Base-by-base conservation (phyloP, 768 basidiomycete species). In the Hericium coralloides region DNA sequence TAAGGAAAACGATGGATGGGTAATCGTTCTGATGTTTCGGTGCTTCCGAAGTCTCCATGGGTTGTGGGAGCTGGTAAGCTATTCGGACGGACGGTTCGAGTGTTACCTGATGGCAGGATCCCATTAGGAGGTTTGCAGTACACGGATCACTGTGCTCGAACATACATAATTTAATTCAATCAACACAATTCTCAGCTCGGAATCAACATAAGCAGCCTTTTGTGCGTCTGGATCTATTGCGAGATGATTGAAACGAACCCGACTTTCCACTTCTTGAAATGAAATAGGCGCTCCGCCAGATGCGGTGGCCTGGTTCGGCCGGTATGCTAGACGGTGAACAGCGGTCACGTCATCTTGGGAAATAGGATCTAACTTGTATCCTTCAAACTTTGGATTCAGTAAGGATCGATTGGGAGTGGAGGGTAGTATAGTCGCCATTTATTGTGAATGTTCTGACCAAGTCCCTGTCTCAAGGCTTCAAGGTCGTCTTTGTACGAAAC, bases 201-300 rank as follows among this genome's bases (percentile, higher is more conserved):
- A 73, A 63, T 92, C 91, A 23, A 93, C 70, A 63, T 92, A 94
- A 25, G 84, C 70, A 2, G 82, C 82, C 22, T 74, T 73, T 20
- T 73, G 70, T 12, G 74, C 72, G 38, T 75, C 67, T 15, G 67
- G 66, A 18, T 79, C 78, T 3, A 81, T 69, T 12, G 77, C 70
- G 14, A 94, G 77, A 65, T 94, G 92, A 63, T 94, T 92, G 68
- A 93, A 88, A 15, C 85, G 79, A 58, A 94, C 89, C 51, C 92
- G 77, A 64, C 86, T 89, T 67, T 89, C 85, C 55, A 92, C 85
- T 63, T 93, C 92, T 57, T 89, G 79, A 63, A 92, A 88, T 2
- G 84, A 82, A 20, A 92, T 74, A 8, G 82, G 81, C 0, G 79
- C 72, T 56, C 74, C 78, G 8, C 81, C 80, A 3, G 87, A 84